phyloP scores from a whole-genome alignment of 345 rosid species.

The Acer yangbiense region DNA sequence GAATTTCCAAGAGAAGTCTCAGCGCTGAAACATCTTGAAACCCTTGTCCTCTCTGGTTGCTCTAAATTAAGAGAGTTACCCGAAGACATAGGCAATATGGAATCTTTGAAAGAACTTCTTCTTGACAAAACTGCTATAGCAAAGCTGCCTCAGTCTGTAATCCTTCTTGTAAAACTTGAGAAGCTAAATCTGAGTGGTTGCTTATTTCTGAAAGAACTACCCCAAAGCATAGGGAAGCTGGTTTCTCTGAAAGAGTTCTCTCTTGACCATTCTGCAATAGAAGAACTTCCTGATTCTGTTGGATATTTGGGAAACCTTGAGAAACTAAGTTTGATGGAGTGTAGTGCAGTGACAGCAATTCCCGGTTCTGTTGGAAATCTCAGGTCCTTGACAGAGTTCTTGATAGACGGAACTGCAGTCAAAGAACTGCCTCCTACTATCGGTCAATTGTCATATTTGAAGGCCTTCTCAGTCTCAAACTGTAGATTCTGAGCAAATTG shows the following conservation, averaged over 20 bases:
- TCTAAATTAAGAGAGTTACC: conserved; percentile 41
- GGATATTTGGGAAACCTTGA: conserved; percentile 42
- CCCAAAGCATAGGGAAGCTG: conserved; percentile 36
- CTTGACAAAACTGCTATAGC: conserved; percentile 43
- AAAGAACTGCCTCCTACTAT: conserved; percentile 45
- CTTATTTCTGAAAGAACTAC: conserved; percentile 32
- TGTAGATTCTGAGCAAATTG: conserved; percentile 35
- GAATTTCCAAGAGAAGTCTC: conserved; percentile 45
- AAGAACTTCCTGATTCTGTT: conserved; percentile 41
- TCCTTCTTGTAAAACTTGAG: conserved; percentile 43
- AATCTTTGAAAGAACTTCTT: conserved; percentile 45
- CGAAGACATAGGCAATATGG: conserved; percentile 41
- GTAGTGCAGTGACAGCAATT: conserved; percentile 32
- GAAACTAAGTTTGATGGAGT: conserved; percentile 34
- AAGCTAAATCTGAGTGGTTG: conserved; percentile 41
- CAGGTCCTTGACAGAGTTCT: conserved; percentile 32
- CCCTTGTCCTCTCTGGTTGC: conserved; percentile 44
- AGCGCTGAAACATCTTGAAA: conserved; percentile 45
- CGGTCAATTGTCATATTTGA: conserved; percentile 41
- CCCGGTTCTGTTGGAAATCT: conserved; percentile 46
- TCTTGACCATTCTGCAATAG: conserved; percentile 35
- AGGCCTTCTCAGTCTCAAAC: conserved; percentile 21
- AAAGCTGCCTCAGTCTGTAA: conserved; percentile 47
- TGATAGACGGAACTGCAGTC: conserved; percentile 23
- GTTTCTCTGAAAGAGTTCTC: conserved; percentile 38